Evolutionary conservation across 108 stramenopile species (phyloP).

Genomic region (Cylindrotheca fusiformis): DNA sequence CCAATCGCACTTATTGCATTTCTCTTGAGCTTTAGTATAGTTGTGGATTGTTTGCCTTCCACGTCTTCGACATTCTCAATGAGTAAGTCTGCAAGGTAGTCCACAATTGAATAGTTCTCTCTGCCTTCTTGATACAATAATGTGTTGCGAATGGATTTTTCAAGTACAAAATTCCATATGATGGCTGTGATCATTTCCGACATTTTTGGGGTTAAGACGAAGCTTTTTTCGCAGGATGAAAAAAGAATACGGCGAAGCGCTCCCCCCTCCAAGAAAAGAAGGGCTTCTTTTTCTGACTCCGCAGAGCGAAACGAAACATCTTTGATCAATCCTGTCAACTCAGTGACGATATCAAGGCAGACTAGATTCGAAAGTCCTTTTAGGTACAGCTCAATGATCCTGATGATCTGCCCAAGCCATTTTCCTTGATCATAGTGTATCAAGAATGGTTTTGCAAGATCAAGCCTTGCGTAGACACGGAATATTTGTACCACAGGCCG

Average conservation of each 20-base stretch:
- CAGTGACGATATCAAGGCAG: neutral
- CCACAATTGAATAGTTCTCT: slow-evolving; percentile 9
- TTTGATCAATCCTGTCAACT: slow-evolving; percentile 34
- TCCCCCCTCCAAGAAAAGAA: slow-evolving; percentile 14
- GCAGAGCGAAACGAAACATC: slow-evolving; percentile 38
- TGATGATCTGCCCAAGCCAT: slow-evolving; percentile 16
- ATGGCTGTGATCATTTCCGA: slow-evolving; percentile 45
- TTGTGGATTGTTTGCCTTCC: neutral
- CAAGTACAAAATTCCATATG: slow-evolving; percentile 39
- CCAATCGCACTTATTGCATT: slow-evolving; percentile 41
- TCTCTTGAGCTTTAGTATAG: slow-evolving; percentile 14
- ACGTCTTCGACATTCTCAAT: neutral
- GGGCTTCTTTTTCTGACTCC: slow-evolving; percentile 17
- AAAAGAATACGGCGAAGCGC: slow-evolving; percentile 10
- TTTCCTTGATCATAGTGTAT: slow-evolving; percentile 12
- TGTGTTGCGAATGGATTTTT: slow-evolving; percentile 5
- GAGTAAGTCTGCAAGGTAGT: slow-evolving; percentile 10
- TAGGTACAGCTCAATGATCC: slow-evolving; percentile 2
- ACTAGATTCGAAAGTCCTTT: neutral
- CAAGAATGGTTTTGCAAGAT: slow-evolving; percentile 24
- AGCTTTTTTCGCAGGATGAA: neutral
- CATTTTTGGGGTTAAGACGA: neutral
- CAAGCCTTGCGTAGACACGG: slow-evolving; percentile 32
- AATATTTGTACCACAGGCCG: slow-evolving; percentile 15
- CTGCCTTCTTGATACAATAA: slow-evolving; percentile 14